These are phyloP conservation scores for Isoetes engelmannii DNA, from an alignment of 83 land plant genomes.

Conservation along the genomic window DNA sequence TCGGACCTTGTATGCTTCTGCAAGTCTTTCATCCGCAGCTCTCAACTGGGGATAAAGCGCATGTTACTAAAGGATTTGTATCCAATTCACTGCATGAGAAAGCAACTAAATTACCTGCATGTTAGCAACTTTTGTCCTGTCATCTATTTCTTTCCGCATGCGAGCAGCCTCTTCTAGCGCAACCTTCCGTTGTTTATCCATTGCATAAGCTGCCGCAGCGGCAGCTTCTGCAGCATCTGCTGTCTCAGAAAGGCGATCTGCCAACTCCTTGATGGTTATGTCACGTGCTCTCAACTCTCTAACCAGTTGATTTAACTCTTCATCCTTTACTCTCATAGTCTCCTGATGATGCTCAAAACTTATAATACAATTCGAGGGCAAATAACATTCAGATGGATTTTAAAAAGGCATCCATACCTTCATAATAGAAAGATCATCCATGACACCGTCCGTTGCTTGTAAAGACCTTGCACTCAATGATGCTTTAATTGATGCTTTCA, in stretches of 20 bases:
- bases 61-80: neutral
- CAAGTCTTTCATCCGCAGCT: conserved; percentile 22
- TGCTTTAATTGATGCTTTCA: conserved; percentile 5
- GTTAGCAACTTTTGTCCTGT: neutral
- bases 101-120: neutral
- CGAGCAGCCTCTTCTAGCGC: neutral
- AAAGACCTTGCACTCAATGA: neutral
- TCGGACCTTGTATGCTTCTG: conserved; percentile 20
- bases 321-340: neutral
- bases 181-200: neutral
- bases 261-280: neutral
- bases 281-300: neutral
- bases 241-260: no score
- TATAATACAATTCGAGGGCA: neutral
- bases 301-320: neutral
- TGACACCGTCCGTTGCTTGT: neutral
- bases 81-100: neutral
- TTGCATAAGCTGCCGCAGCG: neutral
- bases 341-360: neutral
- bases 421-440: conserved; percentile 11
- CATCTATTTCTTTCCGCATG: neutral
- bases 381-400: neutral
- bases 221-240: conserved; percentile 1
- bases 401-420: conserved; percentile 3
- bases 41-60: conserved; percentile 16